A percentile compares a stretch with the other conserved stretches of the same genome.
Evolutionary conservation across 2,329 filamentous ascomycete genomes (phyloP).

Genomic region (Talaromyces sp.): DNA sequence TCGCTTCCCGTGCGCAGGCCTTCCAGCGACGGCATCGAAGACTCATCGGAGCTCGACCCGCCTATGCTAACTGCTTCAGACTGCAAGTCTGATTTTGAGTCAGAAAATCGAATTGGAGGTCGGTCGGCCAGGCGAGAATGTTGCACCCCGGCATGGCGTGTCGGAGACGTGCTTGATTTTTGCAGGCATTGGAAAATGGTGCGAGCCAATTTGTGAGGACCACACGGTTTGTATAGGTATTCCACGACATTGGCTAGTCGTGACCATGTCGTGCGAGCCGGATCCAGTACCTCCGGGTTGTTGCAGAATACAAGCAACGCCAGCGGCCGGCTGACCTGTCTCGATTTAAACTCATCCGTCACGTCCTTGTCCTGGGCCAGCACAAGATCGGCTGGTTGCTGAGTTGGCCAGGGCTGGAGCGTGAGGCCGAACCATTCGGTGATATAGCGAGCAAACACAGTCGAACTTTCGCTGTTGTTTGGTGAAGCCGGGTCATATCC

Average conservation of each 20-base stretch:
- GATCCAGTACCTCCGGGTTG: conserved; percentile 29
- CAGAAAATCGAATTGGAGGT: background rate
- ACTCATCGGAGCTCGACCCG: background rate
- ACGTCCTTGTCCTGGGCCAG: conserved; percentile 28
- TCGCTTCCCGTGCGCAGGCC: conserved; percentile 1
- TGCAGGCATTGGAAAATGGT: conserved; percentile 26
- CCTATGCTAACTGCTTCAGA: background rate
- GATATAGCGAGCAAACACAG: conserved; percentile 24
- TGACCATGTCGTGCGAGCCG: conserved; percentile 21
- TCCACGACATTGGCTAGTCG: conserved; percentile 28
- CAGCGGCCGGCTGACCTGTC: conserved; percentile 16
- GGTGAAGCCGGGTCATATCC: conserved; percentile 19
- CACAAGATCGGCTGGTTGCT: conserved; percentile 26
- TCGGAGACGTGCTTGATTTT: conserved; percentile 10
- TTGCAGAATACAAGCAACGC: conserved; percentile 34
- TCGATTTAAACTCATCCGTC: conserved; percentile 14
- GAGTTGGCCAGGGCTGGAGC: conserved; percentile 24
- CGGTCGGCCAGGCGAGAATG: conserved; percentile 5
- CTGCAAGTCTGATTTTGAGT: background rate
- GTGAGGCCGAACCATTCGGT: conserved; percentile 32
- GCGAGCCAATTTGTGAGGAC: conserved; percentile 36
- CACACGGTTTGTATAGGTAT: conserved; percentile 34
- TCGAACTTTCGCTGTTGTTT: conserved; percentile 17
- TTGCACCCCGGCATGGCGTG: background rate
- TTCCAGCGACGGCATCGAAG: background rate